A percentile compares a stretch with the other conserved stretches of the same genome.
These are phyloP conservation scores for Venturia oleaginea DNA, from an alignment of 2,329 filamentous ascomycete species.

Conservation along the genomic window DNA sequence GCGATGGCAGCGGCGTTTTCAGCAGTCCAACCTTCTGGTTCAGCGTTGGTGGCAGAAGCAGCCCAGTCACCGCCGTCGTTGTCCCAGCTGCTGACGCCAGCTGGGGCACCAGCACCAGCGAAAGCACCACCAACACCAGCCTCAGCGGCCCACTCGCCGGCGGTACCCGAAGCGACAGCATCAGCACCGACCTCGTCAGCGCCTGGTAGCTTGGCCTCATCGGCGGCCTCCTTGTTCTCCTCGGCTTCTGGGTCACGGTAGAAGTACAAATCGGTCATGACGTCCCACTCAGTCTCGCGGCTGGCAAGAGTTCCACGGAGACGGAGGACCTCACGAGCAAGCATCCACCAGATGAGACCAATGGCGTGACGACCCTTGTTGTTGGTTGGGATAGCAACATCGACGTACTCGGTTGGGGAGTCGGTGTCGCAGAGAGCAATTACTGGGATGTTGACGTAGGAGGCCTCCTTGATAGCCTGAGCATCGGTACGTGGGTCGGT, in stretches of 20 bases:
- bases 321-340: conserved; percentile 98
- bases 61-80: conserved; percentile 57
- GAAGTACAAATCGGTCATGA: conserved; percentile 99
- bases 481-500: conserved; percentile 99
- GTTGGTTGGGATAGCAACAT: conserved; percentile 98
- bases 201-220: conserved; percentile 77
- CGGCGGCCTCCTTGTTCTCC: conserved; percentile 89
- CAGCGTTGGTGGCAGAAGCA: conserved; percentile 38
- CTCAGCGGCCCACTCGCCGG: conserved; percentile 80
- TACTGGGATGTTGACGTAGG: conserved; percentile 99
- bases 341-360: conserved; percentile 98
- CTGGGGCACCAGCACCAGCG: conserved; percentile 50
- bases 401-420: conserved; percentile 98
- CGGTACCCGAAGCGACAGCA: conserved; percentile 72
- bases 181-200: conserved; percentile 75
- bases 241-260: conserved; percentile 99
- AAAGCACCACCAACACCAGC: conserved; percentile 54
- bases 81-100: conserved; percentile 55
- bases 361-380: conserved; percentile 99
- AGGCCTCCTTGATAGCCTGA: conserved; percentile 99
- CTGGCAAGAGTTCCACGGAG: conserved; percentile 93
- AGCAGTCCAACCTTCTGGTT: conserved; percentile 20
- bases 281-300: conserved; percentile 96
- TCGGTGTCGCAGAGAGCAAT: conserved; percentile 99
- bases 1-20: conserved; percentile 31